Evolutionary conservation across 164 flowering plant genomes (phyloP), one percentile per base, ranked within the genome.

Genomic region (Platanus orientalis): DNA sequence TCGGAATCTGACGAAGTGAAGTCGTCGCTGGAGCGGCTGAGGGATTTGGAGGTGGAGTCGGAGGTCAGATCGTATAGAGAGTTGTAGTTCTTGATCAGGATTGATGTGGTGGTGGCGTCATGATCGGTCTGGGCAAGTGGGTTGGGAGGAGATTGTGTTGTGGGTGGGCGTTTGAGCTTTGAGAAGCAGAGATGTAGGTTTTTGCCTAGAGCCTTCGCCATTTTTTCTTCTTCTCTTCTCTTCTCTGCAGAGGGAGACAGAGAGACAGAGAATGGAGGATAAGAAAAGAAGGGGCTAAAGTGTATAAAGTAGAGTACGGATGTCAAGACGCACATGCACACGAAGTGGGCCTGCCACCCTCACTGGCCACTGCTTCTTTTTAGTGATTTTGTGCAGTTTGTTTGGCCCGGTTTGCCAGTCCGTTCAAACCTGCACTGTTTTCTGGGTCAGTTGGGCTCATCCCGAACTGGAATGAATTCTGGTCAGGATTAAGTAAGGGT

Each of bases 181-280:
- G 86, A 66, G 80, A 83, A 78, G 71, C 84, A 86, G 54, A 75
- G 77, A 45, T 78, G 65, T 61, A 84, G 62, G 64, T 79, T 78
- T 57, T 78, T 84, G 75, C 81, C 67, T 4, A 80, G 29, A 14
- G 76, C 29, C 26, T 34, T 73, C 4, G 83, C 66, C 84, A 78
- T 77, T 68, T 68, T 68, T 36, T 14, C 34, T 19, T 57, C 39
- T 44, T 61, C 23, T 28, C 6, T 7, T 11, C 30, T 19, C 40
- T 57, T 26, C 17, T 20, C 17, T 40, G 19, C 30, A 36, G 26
- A 45, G 27, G 20, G 32, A 47, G 63, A 24, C 51, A 54, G 48
- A 63, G 63, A 63, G 54, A 9, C 13, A 58, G 68, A 30, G 42
- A n/a, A 40, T 4, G 30, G 32, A 53, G 34, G 55, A n/a, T 4